Evolutionary conservation across 179 eudicot species (phyloP).

Genomic region (Heliamphora ciliata): DNA sequence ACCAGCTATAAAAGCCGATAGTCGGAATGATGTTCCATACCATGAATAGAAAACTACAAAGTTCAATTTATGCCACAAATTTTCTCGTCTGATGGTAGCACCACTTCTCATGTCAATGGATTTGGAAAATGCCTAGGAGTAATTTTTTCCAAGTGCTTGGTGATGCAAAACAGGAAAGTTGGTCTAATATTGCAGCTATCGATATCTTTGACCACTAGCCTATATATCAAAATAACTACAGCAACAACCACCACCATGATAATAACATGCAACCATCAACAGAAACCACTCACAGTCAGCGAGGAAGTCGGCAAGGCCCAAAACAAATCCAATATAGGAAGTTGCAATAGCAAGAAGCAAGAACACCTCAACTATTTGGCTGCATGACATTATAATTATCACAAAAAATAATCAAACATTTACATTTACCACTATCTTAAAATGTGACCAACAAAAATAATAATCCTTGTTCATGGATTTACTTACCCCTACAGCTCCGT

Average conservation of each 20-base stretch:
- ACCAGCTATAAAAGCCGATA: too few relatives aligned
- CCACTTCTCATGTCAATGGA: constrained; percentile 1
- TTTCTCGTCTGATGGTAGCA: background rate
- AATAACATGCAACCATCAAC: constrained; percentile 5
- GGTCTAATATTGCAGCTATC: background rate
- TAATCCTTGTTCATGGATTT: background rate
- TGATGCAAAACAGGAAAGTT: background rate
- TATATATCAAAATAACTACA: background rate
- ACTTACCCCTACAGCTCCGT: constrained; percentile 69
- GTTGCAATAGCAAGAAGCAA: constrained; percentile 92
- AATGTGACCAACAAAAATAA: background rate
- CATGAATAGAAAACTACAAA: constrained; percentile 1
- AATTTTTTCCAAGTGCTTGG: background rate
- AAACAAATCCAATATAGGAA: constrained; percentile 84
- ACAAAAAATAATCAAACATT: background rate
- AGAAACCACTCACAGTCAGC: constrained; percentile 65
- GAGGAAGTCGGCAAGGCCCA: constrained; percentile 90
- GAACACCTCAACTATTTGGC: constrained; percentile 79
- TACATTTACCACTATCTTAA: background rate
- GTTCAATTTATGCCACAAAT: background rate
- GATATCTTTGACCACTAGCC: background rate
- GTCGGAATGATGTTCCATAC: background rate
- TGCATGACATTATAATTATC: constrained; percentile 28
- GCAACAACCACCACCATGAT: background rate
- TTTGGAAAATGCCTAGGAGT: background rate